Percentiles rank a stretch among this genome's conserved stretches.
Evolutionary conservation across 352 stramenopile genomes (phyloP).

Genomic region (Pythium chondricola): DNA sequence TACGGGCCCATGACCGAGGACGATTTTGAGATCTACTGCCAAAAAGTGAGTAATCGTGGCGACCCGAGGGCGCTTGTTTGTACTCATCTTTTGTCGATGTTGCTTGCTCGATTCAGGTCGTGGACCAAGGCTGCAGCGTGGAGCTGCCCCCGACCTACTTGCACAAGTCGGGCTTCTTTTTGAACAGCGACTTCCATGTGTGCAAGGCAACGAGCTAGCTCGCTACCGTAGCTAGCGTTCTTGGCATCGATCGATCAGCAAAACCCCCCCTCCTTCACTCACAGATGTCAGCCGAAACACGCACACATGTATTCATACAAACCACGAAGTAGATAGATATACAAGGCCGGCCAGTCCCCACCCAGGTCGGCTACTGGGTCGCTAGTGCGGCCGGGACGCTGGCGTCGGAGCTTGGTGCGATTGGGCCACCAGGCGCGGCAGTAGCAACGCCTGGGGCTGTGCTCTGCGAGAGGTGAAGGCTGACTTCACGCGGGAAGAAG

Average conservation of each 20-base stretch:
- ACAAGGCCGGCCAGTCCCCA: background rate
- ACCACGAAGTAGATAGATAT: background rate
- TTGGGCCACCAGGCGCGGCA: background rate
- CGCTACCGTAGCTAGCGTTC: too few relatives aligned
- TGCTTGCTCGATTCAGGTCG: conserved; percentile 46
- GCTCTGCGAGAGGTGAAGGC: conserved; percentile 23
- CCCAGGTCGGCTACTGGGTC: background rate
- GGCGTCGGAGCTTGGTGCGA: background rate
- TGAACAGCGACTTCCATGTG: conserved; percentile 63
- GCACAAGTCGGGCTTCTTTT: conserved; percentile 74
- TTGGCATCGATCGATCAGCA: too few relatives aligned
- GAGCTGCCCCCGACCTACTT: conserved; percentile 75
- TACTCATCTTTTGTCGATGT: too few relatives aligned
- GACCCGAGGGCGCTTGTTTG: too few relatives aligned
- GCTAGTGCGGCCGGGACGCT: background rate
- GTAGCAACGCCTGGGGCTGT: background rate
- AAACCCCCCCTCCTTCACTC: too few relatives aligned
- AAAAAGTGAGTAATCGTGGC: conserved; percentile 36
- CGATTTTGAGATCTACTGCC: conserved; percentile 72
- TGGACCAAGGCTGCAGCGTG: conserved; percentile 54
- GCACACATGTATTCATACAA: conserved; percentile 12
- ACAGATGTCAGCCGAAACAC: too few relatives aligned
- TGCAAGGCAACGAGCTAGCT: conserved; percentile 27
- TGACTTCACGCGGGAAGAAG: conserved; percentile 47
- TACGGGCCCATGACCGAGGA: conserved; percentile 83